These are phyloP conservation scores for Pharnaceum exiguum DNA, from an alignment of 148 eudicot species.

Conservation along the genomic window DNA sequence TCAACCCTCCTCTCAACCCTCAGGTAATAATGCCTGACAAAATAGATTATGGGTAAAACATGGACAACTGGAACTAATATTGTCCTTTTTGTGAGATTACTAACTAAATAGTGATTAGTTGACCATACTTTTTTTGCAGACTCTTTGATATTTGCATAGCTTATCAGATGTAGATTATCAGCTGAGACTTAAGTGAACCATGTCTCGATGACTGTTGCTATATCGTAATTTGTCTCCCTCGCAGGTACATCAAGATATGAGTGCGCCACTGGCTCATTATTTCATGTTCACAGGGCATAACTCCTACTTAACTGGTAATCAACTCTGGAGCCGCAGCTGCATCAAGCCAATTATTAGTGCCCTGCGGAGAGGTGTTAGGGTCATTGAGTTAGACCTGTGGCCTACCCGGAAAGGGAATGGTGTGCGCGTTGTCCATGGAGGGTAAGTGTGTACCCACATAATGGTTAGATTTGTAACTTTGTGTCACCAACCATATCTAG, in stretches of 20 bases:
- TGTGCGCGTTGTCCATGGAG: conserved; percentile 59
- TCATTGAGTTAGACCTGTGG: conserved; percentile 74
- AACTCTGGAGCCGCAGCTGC: conserved; percentile 36
- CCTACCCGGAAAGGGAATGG: conserved; percentile 32
- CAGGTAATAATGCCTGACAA: too few species aligned
- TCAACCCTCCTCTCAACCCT: too few species aligned
- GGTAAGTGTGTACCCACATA: conserved; percentile 27
- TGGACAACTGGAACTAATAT: too few species aligned
- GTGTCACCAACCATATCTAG: not conserved
- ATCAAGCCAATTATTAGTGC: conserved; percentile 32
- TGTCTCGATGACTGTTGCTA: too few species aligned
- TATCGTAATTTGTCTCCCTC: too few species aligned
- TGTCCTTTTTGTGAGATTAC: too few species aligned
- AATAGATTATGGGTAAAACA: too few species aligned
- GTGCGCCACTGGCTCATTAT: conserved; percentile 41
- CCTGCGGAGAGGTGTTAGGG: conserved; percentile 48
- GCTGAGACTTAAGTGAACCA: too few species aligned
- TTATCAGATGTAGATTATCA: too few species aligned
- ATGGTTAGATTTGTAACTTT: not conserved
- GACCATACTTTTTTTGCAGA: too few species aligned
- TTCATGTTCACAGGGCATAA: conserved; percentile 49
- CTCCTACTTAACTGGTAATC: conserved; percentile 53
- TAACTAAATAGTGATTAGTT: too few species aligned
- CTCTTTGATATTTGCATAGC: too few species aligned
- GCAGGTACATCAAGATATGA: conserved; percentile 45